Evolutionary conservation across 306 rosid species (phyloP), one percentile per base, ranked within the genome.

Genomic region (Quercus suber): DNA sequence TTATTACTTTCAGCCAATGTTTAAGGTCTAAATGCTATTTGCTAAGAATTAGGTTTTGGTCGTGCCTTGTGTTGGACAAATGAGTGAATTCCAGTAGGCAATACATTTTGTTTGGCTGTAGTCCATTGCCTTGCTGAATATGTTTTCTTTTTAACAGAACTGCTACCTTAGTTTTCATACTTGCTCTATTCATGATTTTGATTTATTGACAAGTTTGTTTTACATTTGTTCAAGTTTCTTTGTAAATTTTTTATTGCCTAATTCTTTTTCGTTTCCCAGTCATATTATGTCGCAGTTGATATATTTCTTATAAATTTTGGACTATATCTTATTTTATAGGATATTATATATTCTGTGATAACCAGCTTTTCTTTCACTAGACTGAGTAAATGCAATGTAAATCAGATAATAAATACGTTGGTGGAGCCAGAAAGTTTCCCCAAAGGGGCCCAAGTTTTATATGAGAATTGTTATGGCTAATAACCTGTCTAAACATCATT

Each of bases 171-270:
- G 19, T 73, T 67, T 55, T 9, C 6, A 1, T 55, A 1, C 23
- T 55, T 56, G 45, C 55, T 65, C 31, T 56, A 4, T 27, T 21
- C 21, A 70, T 71, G 63, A 76, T 30, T 53, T 35, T 52, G 35
- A 65, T 60, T 14, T 43, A 25, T 55, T 15, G 19, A 13, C 41
- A 61, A 72, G 33, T 45, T 43, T 45, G 55, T 61, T 60, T 17
- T 13, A 75, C n/a, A 12, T 60, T 76, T 23, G 20, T 37, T 30
- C 13, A 69, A 58, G 31, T 59, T 81, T 77, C 59, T n/a, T 56
- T 51, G 20, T 25, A 35, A 67, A 23, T 20, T 65, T 25, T 52
- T 0, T 23, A 2, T 77, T 41, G 23, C 65, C 21, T 30, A 19
- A 27, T 74, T 45, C 56, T 53, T 68, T 74, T 28, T 73, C 14